Evolutionary conservation across 2,329 filamentous ascomycete species (phyloP).

Genomic region (Rachicladosporium sp.): DNA sequence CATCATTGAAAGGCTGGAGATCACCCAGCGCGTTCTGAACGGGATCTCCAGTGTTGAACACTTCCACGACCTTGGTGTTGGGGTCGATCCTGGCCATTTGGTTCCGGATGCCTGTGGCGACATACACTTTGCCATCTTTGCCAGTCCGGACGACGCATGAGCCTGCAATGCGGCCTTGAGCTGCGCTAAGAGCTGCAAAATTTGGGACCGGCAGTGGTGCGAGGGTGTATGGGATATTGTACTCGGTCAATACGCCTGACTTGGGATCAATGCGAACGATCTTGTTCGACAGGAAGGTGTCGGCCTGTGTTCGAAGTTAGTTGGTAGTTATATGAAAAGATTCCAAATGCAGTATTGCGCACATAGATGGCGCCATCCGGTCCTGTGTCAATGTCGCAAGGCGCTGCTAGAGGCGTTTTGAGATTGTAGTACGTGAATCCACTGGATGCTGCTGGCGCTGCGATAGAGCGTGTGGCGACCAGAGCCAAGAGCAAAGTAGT

Average conservation of each 20-base stretch:
- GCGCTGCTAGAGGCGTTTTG: no score
- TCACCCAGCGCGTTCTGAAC: slow-evolving; percentile 10
- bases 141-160: slow-evolving; percentile 13
- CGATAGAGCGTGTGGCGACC: no score
- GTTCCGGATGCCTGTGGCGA: slow-evolving; percentile 12
- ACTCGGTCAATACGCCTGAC: slow-evolving; percentile 9
- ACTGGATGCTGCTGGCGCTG: no score
- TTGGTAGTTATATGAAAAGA: no score
- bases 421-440: no score
- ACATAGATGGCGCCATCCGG: no score
- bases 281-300: slow-evolving; percentile 15
- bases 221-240: slow-evolving; percentile 12
- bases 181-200: slow-evolving; percentile 9
- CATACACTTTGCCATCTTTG: slow-evolving; percentile 12
- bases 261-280: slow-evolving; percentile 11
- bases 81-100: slow-evolving; percentile 12
- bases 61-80: slow-evolving; percentile 7
- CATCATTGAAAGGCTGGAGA: slow-evolving; percentile 14
- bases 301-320: slow-evolving; percentile 5
- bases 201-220: slow-evolving; percentile 5
- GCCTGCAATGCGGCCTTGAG: slow-evolving; percentile 8
- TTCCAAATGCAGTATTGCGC: no score
- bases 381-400: no score
- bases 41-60: slow-evolving; percentile 7
- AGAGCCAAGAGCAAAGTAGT: no score